These are phyloP conservation scores for Trametes versicolor DNA, from an alignment of 1,284 basidiomycete genomes.

Conservation along the genomic window DNA sequence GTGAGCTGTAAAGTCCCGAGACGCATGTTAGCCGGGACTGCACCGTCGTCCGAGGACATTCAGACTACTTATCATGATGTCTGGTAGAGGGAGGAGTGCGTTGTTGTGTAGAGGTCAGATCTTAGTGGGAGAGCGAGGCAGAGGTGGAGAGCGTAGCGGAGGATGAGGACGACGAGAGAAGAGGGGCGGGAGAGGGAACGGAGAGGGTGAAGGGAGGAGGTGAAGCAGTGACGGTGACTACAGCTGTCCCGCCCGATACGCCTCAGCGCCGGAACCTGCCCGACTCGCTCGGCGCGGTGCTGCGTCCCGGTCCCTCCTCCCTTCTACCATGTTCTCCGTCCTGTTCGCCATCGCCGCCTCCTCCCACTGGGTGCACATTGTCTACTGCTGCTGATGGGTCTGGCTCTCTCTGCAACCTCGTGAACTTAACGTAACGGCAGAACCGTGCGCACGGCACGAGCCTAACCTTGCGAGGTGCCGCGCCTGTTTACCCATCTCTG, in stretches of 20 bases:
- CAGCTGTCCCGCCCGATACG: constrained; percentile 13
- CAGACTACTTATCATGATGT: constrained; percentile 47
- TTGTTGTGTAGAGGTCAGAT: not conserved
- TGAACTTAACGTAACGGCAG: constrained; percentile 1
- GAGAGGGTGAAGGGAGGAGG: constrained; percentile 16
- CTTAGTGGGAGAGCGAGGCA: not conserved
- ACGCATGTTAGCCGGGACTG: constrained; percentile 32
- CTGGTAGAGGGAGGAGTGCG: constrained; percentile 7
- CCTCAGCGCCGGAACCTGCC: constrained; percentile 22
- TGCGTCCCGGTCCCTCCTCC: not conserved
- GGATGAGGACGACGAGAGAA: not conserved
- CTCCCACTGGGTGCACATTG: not conserved
- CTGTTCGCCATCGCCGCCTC: not conserved
- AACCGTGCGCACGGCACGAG: constrained; percentile 1
- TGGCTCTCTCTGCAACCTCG: constrained; percentile 1
- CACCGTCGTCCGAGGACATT: not conserved
- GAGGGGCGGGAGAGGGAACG: constrained; percentile 7
- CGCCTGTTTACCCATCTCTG: not conserved
- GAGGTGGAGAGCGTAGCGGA: constrained; percentile 8
- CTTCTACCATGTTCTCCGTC: constrained; percentile 1
- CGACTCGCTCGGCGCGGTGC: constrained; percentile 6
- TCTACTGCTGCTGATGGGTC: not conserved
- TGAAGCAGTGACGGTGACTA: constrained; percentile 20
- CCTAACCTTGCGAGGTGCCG: not conserved
- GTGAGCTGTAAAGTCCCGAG: constrained; percentile 60